Conservation (phyloP, 2,329 filamentous ascomycete species). For the Ophiostoma piceae region DNA sequence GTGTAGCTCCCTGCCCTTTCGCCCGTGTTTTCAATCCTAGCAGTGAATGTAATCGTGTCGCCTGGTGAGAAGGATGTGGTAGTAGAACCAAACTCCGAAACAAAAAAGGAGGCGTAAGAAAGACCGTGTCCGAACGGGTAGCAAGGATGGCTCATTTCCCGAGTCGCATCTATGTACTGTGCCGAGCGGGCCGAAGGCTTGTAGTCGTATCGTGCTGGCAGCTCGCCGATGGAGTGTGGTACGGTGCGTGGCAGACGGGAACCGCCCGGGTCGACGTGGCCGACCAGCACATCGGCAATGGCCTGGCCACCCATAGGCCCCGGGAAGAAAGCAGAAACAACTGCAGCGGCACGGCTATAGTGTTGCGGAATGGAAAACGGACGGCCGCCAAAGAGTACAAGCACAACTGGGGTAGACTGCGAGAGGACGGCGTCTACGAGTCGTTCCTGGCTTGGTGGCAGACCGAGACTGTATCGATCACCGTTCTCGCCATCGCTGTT, state of each 20-base stretch:
- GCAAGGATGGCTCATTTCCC: background rate
- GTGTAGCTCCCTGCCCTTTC: slow-evolving; percentile 12
- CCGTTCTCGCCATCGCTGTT: slow-evolving; percentile 5
- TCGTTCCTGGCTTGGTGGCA: background rate
- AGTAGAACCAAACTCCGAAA: background rate
- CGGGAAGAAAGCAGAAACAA: background rate
- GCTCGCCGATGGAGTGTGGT: slow-evolving; percentile 11
- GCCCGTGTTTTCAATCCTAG: background rate
- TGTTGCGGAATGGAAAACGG: background rate
- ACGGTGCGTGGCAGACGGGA: slow-evolving; percentile 12
- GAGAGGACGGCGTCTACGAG: background rate
- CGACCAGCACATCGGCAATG: background rate
- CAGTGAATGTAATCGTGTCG: background rate
- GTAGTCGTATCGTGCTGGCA: slow-evolving; percentile 18
- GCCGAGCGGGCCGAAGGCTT: slow-evolving; percentile 8
- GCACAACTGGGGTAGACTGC: background rate
- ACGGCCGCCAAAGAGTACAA: background rate
- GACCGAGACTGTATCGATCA: background rate
- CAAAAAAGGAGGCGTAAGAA: background rate
- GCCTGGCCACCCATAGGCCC: background rate
- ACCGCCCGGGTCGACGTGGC: background rate
- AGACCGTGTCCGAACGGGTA: background rate
- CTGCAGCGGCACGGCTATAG: background rate
- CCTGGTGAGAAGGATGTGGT: background rate
- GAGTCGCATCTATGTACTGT: background rate